A percentile compares a stretch with the other conserved stretches of the same genome.
phyloP scores from a whole-genome alignment of 2,329 filamentous ascomycete species.

The Paecilomyces sp. region DNA sequence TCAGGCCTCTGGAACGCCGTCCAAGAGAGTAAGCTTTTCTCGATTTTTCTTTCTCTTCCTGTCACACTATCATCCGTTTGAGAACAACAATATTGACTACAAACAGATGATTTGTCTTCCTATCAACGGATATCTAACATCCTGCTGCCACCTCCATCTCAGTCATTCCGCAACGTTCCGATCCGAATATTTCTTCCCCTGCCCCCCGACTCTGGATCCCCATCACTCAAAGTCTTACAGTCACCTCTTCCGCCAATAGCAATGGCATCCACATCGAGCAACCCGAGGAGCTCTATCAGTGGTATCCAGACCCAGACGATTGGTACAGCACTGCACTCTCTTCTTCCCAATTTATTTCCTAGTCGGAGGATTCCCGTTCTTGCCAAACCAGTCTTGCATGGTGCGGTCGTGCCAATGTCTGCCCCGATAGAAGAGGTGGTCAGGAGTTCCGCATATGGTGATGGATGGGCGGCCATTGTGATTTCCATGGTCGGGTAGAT shows the following conservation, averaged over 20 bases:
- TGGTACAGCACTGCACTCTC: slow-evolving; percentile 65
- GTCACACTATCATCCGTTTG: background rate
- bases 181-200: slow-evolving; percentile 78
- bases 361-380: slow-evolving; percentile 77
- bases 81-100: background rate
- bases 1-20: slow-evolving; percentile 77
- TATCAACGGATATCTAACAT: slow-evolving; percentile 73
- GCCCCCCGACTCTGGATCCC: slow-evolving; percentile 45
- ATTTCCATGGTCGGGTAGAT: slow-evolving; percentile 59
- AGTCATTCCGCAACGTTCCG: slow-evolving; percentile 74
- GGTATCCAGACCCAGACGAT: slow-evolving; percentile 57
- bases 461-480: slow-evolving; percentile 84
- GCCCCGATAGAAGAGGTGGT: slow-evolving; percentile 78
- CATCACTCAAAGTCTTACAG: slow-evolving; percentile 63
- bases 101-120: slow-evolving; percentile 60
- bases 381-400: slow-evolving; percentile 79
- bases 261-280: slow-evolving; percentile 15
- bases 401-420: slow-evolving; percentile 70
- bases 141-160: slow-evolving; percentile 60
- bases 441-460: slow-evolving; percentile 74
- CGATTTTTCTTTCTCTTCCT: background rate
- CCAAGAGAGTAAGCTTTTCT: slow-evolving; percentile 50
- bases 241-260: slow-evolving; percentile 54
- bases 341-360: slow-evolving; percentile 79
- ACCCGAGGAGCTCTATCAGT: slow-evolving; percentile 9